A percentile compares a stretch with the other conserved stretches of the same genome.
phyloP scores from a whole-genome alignment of 2,329 filamentous ascomycete species.

The Botrytis byssoidea region DNA sequence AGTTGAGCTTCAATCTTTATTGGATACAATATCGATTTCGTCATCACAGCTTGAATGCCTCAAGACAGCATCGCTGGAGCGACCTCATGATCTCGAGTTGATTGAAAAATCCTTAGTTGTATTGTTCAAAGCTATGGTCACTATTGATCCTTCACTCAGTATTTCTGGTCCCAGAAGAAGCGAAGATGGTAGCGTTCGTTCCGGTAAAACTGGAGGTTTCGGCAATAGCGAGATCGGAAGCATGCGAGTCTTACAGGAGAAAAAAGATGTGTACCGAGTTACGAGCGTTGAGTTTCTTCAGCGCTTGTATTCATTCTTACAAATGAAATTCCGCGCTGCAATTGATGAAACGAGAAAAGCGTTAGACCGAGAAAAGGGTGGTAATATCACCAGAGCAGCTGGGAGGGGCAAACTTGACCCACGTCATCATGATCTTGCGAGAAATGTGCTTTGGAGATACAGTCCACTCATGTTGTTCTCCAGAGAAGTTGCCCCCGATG shows the following conservation, averaged over 20 bases:
- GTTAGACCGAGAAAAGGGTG: conserved; percentile 49
- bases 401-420: conserved; percentile 64
- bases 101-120: conserved; percentile 76
- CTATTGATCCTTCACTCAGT: conserved; percentile 81
- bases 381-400: conserved; percentile 50
- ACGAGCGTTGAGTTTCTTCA: conserved; percentile 76
- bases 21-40: conserved; percentile 89
- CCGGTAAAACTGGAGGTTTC: conserved; percentile 44
- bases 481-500: conserved; percentile 75
- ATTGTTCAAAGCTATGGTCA: conserved; percentile 88
- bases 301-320: conserved; percentile 78
- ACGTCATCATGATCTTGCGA: conserved; percentile 67
- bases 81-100: conserved; percentile 66
- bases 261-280: conserved; percentile 82
- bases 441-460: conserved; percentile 81
- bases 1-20: conserved; percentile 82
- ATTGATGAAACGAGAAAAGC: conserved; percentile 67
- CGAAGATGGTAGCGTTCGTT: conserved; percentile 38
- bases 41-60: conserved; percentile 71
- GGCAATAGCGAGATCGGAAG: conserved; percentile 59
- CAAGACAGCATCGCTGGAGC: conserved; percentile 70
- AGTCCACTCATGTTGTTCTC: conserved; percentile 84
- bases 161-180: conserved; percentile 43
- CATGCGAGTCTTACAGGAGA: conserved; percentile 93
- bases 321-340: conserved; percentile 73